phyloP scores from a whole-genome alignment of 768 basidiomycete species.

The Termitomyces sp. region DNA sequence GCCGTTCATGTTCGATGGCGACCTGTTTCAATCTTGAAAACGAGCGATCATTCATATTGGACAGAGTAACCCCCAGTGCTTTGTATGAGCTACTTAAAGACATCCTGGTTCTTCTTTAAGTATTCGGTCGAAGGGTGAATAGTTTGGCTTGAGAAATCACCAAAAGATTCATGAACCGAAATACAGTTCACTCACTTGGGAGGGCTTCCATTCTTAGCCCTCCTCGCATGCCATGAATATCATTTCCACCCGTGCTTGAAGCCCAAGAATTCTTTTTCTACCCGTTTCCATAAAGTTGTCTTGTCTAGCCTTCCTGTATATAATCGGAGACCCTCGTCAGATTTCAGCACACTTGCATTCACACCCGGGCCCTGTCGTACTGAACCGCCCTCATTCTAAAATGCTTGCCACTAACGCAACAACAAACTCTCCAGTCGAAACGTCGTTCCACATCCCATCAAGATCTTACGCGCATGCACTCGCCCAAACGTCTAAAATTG shows the following conservation, averaged over 20 bases:
- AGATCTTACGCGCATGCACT: conserved; percentile 5
- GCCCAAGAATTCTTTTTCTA: not conserved
- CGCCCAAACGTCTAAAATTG: not conserved
- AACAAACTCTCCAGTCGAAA: not conserved
- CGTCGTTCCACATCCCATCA: not conserved
- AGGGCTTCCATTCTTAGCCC: conserved; percentile 1
- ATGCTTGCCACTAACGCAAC: not conserved
- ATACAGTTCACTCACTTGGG: not conserved
- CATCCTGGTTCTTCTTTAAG: not conserved
- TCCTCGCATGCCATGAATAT: not conserved
- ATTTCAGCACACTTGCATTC: not conserved
- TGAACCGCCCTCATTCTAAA: not conserved
- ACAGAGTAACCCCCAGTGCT: not conserved
- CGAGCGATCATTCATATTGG: not conserved
- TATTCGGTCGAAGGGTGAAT: not conserved
- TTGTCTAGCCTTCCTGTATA: not conserved
- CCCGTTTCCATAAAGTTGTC: not conserved
- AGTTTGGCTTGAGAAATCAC: not conserved
- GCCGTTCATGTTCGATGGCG: not conserved
- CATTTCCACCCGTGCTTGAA: not conserved
- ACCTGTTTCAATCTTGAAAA: not conserved
- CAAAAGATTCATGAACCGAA: not conserved
- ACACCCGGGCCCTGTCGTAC: not conserved
- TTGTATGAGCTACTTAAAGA: not conserved
- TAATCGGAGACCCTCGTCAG: not conserved